These are phyloP conservation scores for Nitzschia sp. DNA, from an alignment of 108 stramenopile species.

Conservation along the genomic window DNA sequence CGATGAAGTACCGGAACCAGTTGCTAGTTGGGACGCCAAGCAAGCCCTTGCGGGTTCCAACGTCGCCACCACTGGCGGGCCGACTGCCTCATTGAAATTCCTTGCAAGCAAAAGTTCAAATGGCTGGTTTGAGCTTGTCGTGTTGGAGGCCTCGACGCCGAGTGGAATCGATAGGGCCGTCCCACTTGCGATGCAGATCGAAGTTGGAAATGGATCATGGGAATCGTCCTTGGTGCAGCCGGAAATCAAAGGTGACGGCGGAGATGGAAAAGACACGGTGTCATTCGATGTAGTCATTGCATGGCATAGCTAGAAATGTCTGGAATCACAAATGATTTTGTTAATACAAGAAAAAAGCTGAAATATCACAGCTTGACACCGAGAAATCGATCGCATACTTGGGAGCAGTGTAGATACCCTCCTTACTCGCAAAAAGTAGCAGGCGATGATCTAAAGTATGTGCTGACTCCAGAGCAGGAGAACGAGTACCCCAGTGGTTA, in stretches of 20 bases:
- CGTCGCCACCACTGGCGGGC: background rate
- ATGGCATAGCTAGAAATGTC: slow-evolving; percentile 27
- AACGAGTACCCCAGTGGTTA: too few species aligned
- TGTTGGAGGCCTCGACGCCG: slow-evolving; percentile 11
- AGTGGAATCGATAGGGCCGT: slow-evolving; percentile 33
- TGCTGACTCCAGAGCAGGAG: too few species aligned
- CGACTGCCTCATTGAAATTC: slow-evolving; percentile 31
- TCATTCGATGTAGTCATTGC: slow-evolving; percentile 40
- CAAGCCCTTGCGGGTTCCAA: slow-evolving; percentile 28
- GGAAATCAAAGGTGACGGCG: background rate
- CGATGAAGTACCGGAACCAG: slow-evolving; percentile 56
- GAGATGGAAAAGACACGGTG: slow-evolving; percentile 31
- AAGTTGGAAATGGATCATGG: slow-evolving; percentile 84
- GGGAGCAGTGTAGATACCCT: too few species aligned
- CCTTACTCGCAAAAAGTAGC: too few species aligned
- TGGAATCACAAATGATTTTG: too few species aligned
- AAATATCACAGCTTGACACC: too few species aligned
- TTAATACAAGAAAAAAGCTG: too few species aligned
- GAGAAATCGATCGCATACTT: too few species aligned
- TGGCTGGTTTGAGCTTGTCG: slow-evolving; percentile 69
- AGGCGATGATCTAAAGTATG: too few species aligned
- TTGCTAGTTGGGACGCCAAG: slow-evolving; percentile 54
- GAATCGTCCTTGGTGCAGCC: slow-evolving; percentile 73
- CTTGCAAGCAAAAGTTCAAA: slow-evolving; percentile 50
- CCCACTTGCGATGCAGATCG: slow-evolving; percentile 67